phyloP scores from a whole-genome alignment of 106 monocot species.

The Dactylorhiza incarnata region DNA sequence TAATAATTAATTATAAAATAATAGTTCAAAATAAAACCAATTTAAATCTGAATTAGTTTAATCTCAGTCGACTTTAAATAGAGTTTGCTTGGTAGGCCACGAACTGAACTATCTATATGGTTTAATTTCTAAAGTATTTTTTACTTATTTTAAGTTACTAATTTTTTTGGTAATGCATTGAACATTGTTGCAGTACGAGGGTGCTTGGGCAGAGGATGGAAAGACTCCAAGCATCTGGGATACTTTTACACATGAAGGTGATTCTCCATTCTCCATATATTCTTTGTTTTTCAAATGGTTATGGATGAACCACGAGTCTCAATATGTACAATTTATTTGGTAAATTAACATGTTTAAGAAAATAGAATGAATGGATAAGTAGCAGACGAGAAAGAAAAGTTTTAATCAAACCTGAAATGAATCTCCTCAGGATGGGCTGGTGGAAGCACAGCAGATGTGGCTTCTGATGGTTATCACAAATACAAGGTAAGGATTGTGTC shows the following conservation, averaged over 20 bases:
- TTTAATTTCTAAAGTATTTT: not conserved
- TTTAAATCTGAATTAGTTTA: too few species aligned
- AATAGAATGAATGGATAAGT: not conserved
- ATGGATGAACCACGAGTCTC: too few species aligned
- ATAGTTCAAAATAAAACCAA: too few species aligned
- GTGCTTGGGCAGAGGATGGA: conserved; percentile 13
- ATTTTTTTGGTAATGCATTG: not conserved
- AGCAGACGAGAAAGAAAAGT: not conserved
- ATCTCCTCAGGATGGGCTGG: conserved; percentile 14
- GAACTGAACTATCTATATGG: not conserved
- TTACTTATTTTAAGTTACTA: not conserved
- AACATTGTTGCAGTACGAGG: conserved; percentile 6
- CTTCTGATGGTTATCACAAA: conserved; percentile 42
- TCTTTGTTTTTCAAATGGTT: too few species aligned
- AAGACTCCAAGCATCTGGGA: not conserved
- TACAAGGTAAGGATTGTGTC: conserved; percentile 22
- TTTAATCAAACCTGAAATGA: too few species aligned
- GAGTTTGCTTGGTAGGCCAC: not conserved
- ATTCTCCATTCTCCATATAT: not conserved
- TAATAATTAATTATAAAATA: too few species aligned
- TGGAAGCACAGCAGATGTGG: conserved; percentile 17
- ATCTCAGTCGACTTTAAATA: too few species aligned
- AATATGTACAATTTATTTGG: not conserved
- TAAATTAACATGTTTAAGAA: not conserved
- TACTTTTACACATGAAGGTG: conserved; percentile 7